Percentiles rank a stretch among this genome's conserved stretches.
Evolutionary conservation across 73 alveolate genomes (phyloP).

Genomic region (Paramecium sonneborni): DNA sequence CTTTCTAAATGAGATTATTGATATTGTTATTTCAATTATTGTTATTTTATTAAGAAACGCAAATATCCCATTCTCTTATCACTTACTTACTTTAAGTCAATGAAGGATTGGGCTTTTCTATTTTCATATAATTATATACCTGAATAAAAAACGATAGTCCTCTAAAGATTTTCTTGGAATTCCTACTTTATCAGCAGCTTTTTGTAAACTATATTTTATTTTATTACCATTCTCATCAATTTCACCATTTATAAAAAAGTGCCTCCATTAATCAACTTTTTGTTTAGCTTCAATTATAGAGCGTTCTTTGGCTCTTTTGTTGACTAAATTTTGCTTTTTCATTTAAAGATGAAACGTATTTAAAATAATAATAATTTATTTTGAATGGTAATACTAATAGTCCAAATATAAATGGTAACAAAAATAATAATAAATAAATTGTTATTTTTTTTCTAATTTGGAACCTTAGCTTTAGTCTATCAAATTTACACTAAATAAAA

Average conservation of each 20-base stretch:
- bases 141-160: neutral
- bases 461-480: no score
- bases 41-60: neutral
- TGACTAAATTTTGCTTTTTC: neutral
- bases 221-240: neutral
- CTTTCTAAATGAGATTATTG: neutral
- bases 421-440: no score
- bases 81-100: neutral
- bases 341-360: neutral
- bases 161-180: slow-evolving; percentile 52
- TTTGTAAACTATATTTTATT: neutral
- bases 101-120: neutral
- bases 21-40: neutral
- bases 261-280: neutral
- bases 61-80: slow-evolving; percentile 35
- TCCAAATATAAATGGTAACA: no score
- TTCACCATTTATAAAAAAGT: neutral
- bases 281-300: neutral
- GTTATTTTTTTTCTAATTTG: no score
- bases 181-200: slow-evolving; percentile 36
- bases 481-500: no score
- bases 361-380: no score
- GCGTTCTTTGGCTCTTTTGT: slow-evolving; percentile 17
- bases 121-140: neutral
- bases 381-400: no score